Base-by-base conservation (phyloP, 2,329 filamentous ascomycete genomes). In the Phialocephala sp. region DNA sequence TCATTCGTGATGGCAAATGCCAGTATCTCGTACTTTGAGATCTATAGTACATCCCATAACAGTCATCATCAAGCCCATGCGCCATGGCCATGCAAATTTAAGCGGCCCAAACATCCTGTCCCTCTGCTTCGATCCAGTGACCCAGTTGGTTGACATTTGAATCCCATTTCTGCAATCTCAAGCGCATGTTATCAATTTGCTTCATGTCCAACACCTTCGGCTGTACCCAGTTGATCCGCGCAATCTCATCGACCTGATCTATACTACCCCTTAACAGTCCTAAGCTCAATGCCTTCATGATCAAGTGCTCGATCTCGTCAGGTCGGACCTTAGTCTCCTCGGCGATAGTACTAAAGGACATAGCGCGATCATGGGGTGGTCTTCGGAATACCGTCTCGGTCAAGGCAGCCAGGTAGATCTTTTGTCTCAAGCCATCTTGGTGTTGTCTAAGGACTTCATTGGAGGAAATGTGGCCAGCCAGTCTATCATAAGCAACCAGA, bases 221-320 rank as follows among this genome's bases (percentile, higher is more conserved):
- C 82, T 99, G 95, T 66, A 99, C 95, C 95, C 95, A 99, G 75
- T 94, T 94, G 80, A 99, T 97, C 77, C 94, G 89, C 52, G 95
- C 95, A 72, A 98, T 89, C 79, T 94, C 90, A 57, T 93, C 93
- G 37, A 99, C 95, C 81, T 99, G 94, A 78, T 99, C 95, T 74
- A 99, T 98, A 64, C 91, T 95, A 55, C 95, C 95, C 72, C 91
- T 87, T 72, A 99, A 82, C 72, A 99, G 83, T 0, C 95, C 95
- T 72, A 99, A 80, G 76, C 94, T 97, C 74, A 99, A 81, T n/a
- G 95, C 95, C 84, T 97, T 98, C 95, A 99, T 99, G 75, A 99
- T 91, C 70, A 99, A 82, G 78, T 98, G 94, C 84, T 99, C 95
- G 72, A 99, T 98, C 82, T 98, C 93, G 74, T 95, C 89, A 2